These are phyloP conservation scores for Balamuthia mandrillaris DNA, from an alignment of 208 protist genomes.

Conservation along the genomic window DNA sequence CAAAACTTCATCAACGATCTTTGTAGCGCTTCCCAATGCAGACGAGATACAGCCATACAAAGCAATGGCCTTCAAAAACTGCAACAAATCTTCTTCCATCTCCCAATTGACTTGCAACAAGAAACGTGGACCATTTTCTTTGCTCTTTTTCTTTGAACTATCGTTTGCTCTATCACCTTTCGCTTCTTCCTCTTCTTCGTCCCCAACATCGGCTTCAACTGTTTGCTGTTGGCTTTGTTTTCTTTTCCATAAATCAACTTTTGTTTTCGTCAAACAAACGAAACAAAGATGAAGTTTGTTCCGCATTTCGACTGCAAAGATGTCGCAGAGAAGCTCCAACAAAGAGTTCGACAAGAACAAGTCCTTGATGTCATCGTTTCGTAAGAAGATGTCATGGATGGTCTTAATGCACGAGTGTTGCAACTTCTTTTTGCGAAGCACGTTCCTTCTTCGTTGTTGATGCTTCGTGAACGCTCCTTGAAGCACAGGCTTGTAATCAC, in stretches of 20 bases:
- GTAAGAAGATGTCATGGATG: slow-evolving; percentile 30
- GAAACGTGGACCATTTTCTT: too few species aligned
- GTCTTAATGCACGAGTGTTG: slow-evolving; percentile 20
- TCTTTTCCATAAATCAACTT: background rate
- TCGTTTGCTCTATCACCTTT: background rate
- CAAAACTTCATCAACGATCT: slow-evolving; percentile 10
- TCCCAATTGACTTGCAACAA: slow-evolving; percentile 2
- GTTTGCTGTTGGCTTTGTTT: background rate
- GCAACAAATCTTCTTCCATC: slow-evolving; percentile 13
- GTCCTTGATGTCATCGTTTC: slow-evolving; percentile 16
- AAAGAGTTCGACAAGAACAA: background rate
- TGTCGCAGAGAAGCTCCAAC: slow-evolving; percentile 4
- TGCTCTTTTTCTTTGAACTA: background rate
- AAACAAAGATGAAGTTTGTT: background rate
- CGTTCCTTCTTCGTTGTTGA: too few species aligned
- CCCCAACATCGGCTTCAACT: background rate
- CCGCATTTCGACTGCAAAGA: background rate
- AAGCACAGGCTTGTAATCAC: too few species aligned
- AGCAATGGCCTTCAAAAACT: slow-evolving; percentile 10
- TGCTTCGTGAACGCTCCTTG: too few species aligned
- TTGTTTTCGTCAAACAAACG: background rate
- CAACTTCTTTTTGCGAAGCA: too few species aligned
- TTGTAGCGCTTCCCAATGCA: background rate
- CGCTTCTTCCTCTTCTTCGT: background rate
- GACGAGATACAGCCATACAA: background rate